Base-by-base conservation (phyloP, 108 stramenopile genomes). In the Skeletonema costatum region DNA sequence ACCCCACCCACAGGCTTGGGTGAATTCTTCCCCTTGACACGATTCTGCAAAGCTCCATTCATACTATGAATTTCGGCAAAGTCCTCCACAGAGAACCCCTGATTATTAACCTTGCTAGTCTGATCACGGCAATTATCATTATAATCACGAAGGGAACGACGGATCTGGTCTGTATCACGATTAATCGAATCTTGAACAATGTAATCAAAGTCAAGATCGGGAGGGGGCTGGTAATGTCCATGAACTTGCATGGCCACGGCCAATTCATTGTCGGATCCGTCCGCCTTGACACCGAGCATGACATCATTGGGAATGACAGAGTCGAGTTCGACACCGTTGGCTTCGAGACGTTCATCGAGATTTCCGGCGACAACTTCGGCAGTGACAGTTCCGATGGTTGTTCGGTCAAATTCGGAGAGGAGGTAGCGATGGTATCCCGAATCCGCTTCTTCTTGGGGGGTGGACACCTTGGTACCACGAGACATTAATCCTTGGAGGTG, bases 161-260 rank as follows among this genome's bases (percentile, higher is more conserved):
- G 76, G 17, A 70, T 77, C 2, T 16, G 11, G 36, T 68, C 76
- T 12, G 76, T 70, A 69, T 77, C 76, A 32, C 59, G 59, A 32
- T 77, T 70, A 29, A 77, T 77, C 38, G 68, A 69, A 48, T 77
- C 76, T 35, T 69, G 59, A 8, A 77, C 76, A 31, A 77, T 64
- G 62, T 58, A 77, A 14, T 77, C 76, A 64, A 77, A 77, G 68
- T 77, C 68, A 32, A 70, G 17, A 3, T 69, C 62, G 46, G 76
- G 76, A 30, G 76, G 76, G 62, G 76, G 76, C 17, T 16, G 31
- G 44, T 77, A 77, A 51, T 77, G 76, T 17, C 76, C 76, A 41
- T 64, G 41, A 29, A 77, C 51, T 42, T 69, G 60, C 61, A 77
- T 62, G 60, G 76, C 62, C 42, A 77, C 76, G 19, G 76, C 76